Evolutionary conservation across 192 early-diverging fungal species (phyloP), one percentile per base, ranked within the genome.

Genomic region (Lobosporangium transversale): DNA sequence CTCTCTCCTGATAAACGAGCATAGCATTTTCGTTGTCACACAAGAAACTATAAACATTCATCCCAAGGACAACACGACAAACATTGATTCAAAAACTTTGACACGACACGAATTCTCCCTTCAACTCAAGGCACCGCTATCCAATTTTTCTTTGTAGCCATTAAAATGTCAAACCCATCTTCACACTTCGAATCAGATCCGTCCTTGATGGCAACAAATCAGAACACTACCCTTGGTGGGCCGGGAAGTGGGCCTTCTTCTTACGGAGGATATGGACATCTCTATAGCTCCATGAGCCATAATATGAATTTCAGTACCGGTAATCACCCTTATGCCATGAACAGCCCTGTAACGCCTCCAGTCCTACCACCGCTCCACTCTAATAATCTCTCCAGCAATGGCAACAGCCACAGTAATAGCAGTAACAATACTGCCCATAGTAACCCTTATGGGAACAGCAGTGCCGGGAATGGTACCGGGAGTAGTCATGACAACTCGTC

Each of bases 301-400:
- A 76, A 21, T 31, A 67, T 66, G 63, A 62, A 62, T 40, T 62
- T 62, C 35, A 33, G 30, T 7, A 29, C 17, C 8, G 30, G 3
- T 17, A 42, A n/a, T 35, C 30, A 18, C 49, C 7, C 47, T 3
- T 68, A 42, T 31, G 14, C 11, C 5, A 20, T 48, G 12, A 18
- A 29, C n/a, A 47, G 69, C 4, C 61, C 73, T n/a, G 53, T 44
- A 9, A 76, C 73, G 17, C 64, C 64, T 23, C 73, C 73, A 21
- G 52, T 76, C 18, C 30, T 76, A 7, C 73, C 73, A 4, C 73
- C 73, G 14, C 59, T 76, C 10, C 73, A 76, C 23, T 54, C 71
- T 17, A 64, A 45, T 26, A 50, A 51, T n/a, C n/a, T n/a, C n/a
- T n/a, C n/a, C n/a, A n/a, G n/a, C n/a, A n/a, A n/a, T n/a, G n/a